Evolutionary conservation across 306 rosid genomes (phyloP), one percentile per base, ranked within the genome.

Genomic region (Leucaena leucocephala): DNA sequence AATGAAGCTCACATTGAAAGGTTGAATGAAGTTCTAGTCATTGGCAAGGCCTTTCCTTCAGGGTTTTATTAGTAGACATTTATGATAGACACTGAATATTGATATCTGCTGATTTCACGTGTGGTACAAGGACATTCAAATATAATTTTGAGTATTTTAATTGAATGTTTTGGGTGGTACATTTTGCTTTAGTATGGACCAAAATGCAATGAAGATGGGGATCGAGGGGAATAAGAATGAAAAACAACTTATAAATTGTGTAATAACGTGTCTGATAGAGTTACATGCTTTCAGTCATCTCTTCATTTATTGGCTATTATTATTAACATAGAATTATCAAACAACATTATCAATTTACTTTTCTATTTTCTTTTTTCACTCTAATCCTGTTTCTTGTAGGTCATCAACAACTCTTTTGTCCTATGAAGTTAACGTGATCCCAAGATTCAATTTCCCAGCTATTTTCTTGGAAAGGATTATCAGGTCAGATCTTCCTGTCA

Each of bases 401-500:
- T 90, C 94, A 11, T 91, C 96, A 33, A 79, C 98, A 36, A 86
- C 98, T 38, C 86, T 73, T 52, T 79, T 95, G 84, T 88, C 91
- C 8, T 92, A 92, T 68, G 98, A 95, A 86, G 92, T 95, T 72
- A 92, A 87, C 78, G 97, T 95, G 84, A 88, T 95, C 74, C 98
- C 98, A 46, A 90, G 98, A 82, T 87, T 95, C 88, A 95, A 92
- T 80, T 88, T 95, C 79, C 98, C 97, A 33, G 97, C 97, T 61
- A 95, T 95, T 86, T 89, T 95, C 83, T 84, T 91, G 76, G 97
- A 95, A 86, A 89, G 94, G 87, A 95, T 95, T 74, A 88, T 92
- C 81, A 87, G 97, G 78, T 88, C 98, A 46, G 98, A 92, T 85
- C 97, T 95, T 76, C 98, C 98, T 27, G 91, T 92, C 62, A 94